Evolutionary conservation across 495 filamentous ascomycete species (phyloP).

Genomic region (Hypoxylon perforatum): DNA sequence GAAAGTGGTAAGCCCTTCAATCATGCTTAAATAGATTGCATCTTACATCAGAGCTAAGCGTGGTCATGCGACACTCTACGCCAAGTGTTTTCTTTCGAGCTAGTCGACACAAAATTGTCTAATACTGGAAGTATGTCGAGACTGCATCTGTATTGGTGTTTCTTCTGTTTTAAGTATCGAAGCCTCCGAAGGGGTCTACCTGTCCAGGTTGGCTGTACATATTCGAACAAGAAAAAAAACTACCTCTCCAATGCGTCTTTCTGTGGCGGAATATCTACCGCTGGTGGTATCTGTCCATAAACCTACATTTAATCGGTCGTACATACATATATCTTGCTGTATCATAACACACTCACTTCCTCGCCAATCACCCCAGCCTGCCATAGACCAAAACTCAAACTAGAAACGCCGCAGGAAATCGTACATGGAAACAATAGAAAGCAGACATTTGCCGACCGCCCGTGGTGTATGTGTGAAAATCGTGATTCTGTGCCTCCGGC

Average conservation of each 20-base stretch:
- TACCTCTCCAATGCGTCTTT: conserved; percentile 2
- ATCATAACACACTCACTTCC: conserved; percentile 8
- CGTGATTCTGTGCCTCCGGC: conserved; percentile 24
- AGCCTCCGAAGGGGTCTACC: background rate
- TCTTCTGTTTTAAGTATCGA: background rate
- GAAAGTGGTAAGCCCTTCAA: no score
- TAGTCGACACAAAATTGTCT: background rate
- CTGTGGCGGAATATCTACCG: conserved; percentile 16
- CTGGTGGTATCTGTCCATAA: conserved; percentile 18
- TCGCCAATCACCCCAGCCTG: conserved; percentile 2
- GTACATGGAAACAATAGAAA: conserved; percentile 28
- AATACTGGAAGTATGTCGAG: background rate
- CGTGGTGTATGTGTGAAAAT: conserved; percentile 23
- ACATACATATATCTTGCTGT: conserved; percentile 21
- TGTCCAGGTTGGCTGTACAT: background rate
- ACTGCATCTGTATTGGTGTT: conserved; percentile 1
- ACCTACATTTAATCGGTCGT: conserved; percentile 22
- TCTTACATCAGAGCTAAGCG: no score
- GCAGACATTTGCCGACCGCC: conserved; percentile 20
- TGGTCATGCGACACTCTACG: background rate
- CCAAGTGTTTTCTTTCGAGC: background rate
- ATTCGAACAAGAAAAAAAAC: background rate
- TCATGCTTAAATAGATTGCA: no score
- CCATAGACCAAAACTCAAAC: conserved; percentile 25
- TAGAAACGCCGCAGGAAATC: conserved; percentile 30